Base-by-base conservation (phyloP, 331 rosid species). In the Cydonia oblonga region DNA sequence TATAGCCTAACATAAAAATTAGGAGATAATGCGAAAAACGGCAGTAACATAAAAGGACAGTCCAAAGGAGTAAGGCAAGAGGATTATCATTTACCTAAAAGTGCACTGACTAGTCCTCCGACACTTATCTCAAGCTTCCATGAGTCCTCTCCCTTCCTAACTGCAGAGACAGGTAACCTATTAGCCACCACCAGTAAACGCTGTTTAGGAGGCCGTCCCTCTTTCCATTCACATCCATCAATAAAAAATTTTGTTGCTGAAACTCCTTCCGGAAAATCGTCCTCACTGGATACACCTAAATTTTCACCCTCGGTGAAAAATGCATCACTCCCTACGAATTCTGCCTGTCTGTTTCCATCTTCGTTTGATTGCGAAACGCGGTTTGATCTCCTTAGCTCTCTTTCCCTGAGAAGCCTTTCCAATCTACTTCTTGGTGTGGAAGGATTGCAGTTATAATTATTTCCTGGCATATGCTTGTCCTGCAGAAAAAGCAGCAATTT, bases 91-190 rank as follows among this genome's bases (percentile, higher is more conserved):
- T 70, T 86, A 84, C 98, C 98, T 89, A 91, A 81, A 79, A 93
- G 97, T 80, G 98, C 97, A 88, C 86, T 93, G 83, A 91, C 98
- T 74, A 91, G 87, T 23, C 98, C 98, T 14, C 98, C 98, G 1
- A 84, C 96, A 72, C 97, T 93, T 49, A 89, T 84, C 81, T 93
- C 96, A 69, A 91, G 96, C 53, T 85, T 91, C 92, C 88, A 93
- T 53, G 89, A 84, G 30, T 89, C 98, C 77, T 82, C 92, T 29
- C 97, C 91, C 86, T 40, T 85, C 74, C 98, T 86, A 40, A 86
- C 86, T 29, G 98, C 98, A 56, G 98, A 93, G 49, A 93, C 96
- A 24, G 98, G 97, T 75, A 93, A 76, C 89, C 98, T 85, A 65
- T 93, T 93, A 25, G 98, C 98, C 53, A 93, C 96, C 64, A 93